A percentile compares a stretch with the other conserved stretches of the same genome.
phyloP scores from a whole-genome alignment of 495 filamentous ascomycete genomes.

The Aspergillus egyptiacus region DNA sequence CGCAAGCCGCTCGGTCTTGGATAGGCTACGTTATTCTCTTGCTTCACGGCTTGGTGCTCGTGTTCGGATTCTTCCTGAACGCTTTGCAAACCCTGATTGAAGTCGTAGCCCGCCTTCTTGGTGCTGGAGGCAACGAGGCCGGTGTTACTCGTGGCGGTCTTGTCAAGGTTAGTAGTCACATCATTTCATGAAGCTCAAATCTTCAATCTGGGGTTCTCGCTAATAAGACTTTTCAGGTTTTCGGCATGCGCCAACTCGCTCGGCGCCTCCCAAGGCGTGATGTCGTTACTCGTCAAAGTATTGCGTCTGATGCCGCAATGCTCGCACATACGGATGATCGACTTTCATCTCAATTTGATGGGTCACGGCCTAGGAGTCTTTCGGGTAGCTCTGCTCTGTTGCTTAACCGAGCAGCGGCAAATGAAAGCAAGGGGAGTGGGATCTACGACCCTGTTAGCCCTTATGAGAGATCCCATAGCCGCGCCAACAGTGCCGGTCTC shows the following conservation, averaged over 20 bases:
- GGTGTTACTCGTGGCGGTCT: slow-evolving; percentile 80
- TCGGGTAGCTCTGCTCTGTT: slow-evolving; percentile 78
- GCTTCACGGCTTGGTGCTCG: slow-evolving; percentile 76
- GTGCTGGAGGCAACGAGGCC: slow-evolving; percentile 70
- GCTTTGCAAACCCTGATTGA: slow-evolving; percentile 85
- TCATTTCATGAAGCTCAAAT: not conserved
- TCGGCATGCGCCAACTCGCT: slow-evolving; percentile 88
- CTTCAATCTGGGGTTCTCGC: not conserved
- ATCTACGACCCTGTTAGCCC: slow-evolving; percentile 43
- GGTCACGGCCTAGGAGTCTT: slow-evolving; percentile 67
- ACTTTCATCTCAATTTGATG: slow-evolving; percentile 61
- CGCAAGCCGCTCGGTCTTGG: slow-evolving; percentile 78
- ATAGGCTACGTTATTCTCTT: slow-evolving; percentile 89
- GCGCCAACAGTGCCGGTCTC: slow-evolving; percentile 44
- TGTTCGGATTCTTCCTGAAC: slow-evolving; percentile 93
- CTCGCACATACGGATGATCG: slow-evolving; percentile 56
- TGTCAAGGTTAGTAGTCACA: slow-evolving; percentile 54
- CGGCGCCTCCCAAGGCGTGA: slow-evolving; percentile 60
- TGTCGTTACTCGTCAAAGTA: slow-evolving; percentile 60
- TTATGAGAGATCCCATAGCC: slow-evolving; percentile 42
- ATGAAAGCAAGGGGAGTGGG: slow-evolving; percentile 42
- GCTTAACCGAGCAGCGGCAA: slow-evolving; percentile 49
- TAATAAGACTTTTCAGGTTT: slow-evolving; percentile 58
- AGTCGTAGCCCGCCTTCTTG: slow-evolving; percentile 70
- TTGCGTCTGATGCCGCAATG: slow-evolving; percentile 77